Percentiles rank a stretch among this genome's conserved stretches.
Evolutionary conservation across 305 asterid genomes (phyloP).

Genomic region (Fraxinus sp.): DNA sequence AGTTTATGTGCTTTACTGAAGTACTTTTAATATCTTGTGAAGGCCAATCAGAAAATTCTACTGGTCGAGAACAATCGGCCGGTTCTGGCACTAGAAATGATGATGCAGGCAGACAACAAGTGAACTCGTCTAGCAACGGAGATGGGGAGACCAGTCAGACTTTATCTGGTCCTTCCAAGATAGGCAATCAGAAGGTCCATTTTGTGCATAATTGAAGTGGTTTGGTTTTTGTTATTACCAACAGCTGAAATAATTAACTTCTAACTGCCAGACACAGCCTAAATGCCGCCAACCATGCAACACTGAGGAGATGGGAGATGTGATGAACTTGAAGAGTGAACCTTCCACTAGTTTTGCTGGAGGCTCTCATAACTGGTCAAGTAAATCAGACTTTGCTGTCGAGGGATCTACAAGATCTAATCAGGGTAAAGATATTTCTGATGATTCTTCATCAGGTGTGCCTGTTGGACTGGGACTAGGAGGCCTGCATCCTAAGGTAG

Average conservation of each 20-base stretch:
- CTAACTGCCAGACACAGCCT: constrained; percentile 35
- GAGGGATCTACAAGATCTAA: constrained; percentile 35
- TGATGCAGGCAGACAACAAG: constrained; percentile 24
- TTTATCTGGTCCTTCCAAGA: constrained; percentile 12
- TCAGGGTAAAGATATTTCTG: constrained; percentile 35
- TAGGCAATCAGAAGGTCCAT: constrained; percentile 40
- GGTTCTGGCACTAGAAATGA: constrained; percentile 32
- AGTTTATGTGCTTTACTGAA: no score
- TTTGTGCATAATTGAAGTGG: not conserved
- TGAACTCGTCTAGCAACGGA: constrained; percentile 19
- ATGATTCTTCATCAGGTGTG: constrained; percentile 44
- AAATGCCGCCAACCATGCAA: constrained; percentile 20
- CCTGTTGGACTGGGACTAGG: constrained; percentile 86
- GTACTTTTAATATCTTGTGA: constrained; percentile 17
- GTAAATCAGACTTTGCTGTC: constrained; percentile 24
- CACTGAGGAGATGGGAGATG: constrained; percentile 9
- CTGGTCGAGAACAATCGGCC: constrained; percentile 35
- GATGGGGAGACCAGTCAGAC: constrained; percentile 26
- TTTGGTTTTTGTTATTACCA: not conserved
- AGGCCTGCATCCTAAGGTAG: constrained; percentile 81
- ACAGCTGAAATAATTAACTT: constrained; percentile 18
- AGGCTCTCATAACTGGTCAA: constrained; percentile 25
- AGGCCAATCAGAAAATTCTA: constrained; percentile 46
- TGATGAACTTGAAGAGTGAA: constrained; percentile 21
- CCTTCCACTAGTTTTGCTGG: constrained; percentile 34